These are phyloP conservation scores for Diospyros lotus DNA, from an alignment of 148 eudicot species.

Conservation along the genomic window DNA sequence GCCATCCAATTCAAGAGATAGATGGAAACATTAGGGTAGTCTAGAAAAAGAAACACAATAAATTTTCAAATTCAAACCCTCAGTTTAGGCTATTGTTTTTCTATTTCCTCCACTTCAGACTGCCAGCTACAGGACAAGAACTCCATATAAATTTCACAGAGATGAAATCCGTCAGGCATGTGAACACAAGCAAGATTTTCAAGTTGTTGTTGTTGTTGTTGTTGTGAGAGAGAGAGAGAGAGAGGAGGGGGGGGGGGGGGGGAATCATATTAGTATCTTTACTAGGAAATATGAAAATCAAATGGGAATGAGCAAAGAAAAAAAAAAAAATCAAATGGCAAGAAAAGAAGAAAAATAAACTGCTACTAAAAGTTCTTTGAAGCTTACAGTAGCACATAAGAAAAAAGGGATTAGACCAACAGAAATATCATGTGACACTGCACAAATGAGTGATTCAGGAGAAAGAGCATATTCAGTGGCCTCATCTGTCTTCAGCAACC, in stretches of 20 bases:
- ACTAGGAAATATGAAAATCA: neutral
- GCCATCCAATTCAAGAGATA: neutral
- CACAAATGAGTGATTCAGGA: slow-evolving; percentile 56
- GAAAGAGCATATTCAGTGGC: slow-evolving; percentile 69
- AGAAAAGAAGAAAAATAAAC: neutral
- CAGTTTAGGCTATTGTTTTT: neutral
- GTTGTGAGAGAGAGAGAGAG: neutral
- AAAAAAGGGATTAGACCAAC: slow-evolving; percentile 74
- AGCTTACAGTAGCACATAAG: slow-evolving; percentile 85
- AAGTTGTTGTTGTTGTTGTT: neutral
- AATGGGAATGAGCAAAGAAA: neutral
- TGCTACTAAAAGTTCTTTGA: neutral
- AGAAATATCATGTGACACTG: slow-evolving; percentile 56
- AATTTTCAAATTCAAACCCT: neutral
- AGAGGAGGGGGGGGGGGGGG: accelerated
- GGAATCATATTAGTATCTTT: neutral
- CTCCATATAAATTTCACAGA: neutral
- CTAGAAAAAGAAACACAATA: neutral
- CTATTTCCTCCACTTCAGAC: neutral
- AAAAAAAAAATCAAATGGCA: neutral
- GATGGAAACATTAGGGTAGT: neutral
- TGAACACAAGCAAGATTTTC: neutral
- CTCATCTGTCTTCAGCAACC: slow-evolving; percentile 65
- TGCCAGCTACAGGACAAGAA: neutral
- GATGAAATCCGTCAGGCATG: neutral